Conservation (phyloP, 192 early-diverging fungal genomes). For the Coemansia sp. region DNA sequence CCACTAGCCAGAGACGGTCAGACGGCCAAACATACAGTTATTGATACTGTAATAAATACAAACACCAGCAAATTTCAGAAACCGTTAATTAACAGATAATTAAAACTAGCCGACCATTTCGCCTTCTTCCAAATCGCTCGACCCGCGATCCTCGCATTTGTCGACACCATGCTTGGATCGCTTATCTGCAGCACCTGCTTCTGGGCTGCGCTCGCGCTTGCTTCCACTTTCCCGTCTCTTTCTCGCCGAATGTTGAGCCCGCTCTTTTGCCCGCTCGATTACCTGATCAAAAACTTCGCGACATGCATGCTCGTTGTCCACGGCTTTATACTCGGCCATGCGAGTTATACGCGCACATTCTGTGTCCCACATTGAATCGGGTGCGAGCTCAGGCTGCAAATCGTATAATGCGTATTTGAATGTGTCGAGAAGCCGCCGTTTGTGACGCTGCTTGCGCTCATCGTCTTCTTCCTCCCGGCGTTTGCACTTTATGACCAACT, state of each 20-base stretch:
- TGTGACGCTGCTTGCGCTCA: constrained; percentile 65
- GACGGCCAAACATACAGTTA: too few relatives aligned
- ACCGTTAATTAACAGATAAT: background rate
- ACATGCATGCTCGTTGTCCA: constrained; percentile 64
- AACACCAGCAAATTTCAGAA: too few relatives aligned
- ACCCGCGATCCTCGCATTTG: background rate
- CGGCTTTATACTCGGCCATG: constrained; percentile 61
- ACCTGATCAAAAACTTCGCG: constrained; percentile 75
- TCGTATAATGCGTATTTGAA: constrained; percentile 73
- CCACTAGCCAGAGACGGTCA: too few relatives aligned
- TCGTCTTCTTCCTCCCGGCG: constrained; percentile 68
- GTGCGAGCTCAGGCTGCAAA: constrained; percentile 60
- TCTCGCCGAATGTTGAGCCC: background rate
- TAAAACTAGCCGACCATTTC: constrained; percentile 31
- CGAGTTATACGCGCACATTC: constrained; percentile 35
- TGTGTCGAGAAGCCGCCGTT: constrained; percentile 73
- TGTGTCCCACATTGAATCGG: constrained; percentile 68
- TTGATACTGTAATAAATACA: too few relatives aligned
- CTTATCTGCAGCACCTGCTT: constrained; percentile 1
- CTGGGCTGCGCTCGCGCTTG: constrained; percentile 38
- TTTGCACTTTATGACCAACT: constrained; percentile 61
- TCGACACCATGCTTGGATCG: background rate
- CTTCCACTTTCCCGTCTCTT: constrained; percentile 20
- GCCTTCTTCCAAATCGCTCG: constrained; percentile 48
- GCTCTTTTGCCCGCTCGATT: constrained; percentile 63